Evolutionary conservation across 2,329 filamentous ascomycete species (phyloP), one percentile per base, ranked within the genome.

Genomic region (Xylariaceae sp.): DNA sequence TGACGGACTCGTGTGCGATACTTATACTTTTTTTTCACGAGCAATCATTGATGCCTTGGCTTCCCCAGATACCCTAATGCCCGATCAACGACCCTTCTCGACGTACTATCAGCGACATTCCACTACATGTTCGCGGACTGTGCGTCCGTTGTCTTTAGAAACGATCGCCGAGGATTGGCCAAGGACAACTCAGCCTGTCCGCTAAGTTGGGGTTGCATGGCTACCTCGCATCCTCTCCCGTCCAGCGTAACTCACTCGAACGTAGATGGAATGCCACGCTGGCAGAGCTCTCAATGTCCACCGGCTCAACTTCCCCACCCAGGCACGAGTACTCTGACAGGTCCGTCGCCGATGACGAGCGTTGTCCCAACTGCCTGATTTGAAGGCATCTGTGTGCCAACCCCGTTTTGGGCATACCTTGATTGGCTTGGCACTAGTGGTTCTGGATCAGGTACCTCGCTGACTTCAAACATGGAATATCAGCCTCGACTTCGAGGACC

Each of bases 221-320:
- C 51, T 53, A 60, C 50, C 53, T 52, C 48, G 44, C 55, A 51
- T 49, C 48, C 46, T 54, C 47, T 49, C 51, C 37, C 44, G 53
- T 54, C 52, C 52, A 54, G 52, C 50, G 52, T 51, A 43, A 49
- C n/a, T 50, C 49, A 41, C 44, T 55, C 48, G 47, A 52, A 53
- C 49, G 50, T 51, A 59, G 49, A 51, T 50, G 53, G 55, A 51
- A 54, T 61, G 60, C 60, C 60, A 62, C 60, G 60, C 61, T 57
- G 58, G 53, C 53, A 45, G 48, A 54, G 52, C 48, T 50, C 53
- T 51, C 53, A 56, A 48, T 49, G 49, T 50, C 54, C 51, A 52
- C 51, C 53, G 51, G 52, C 46, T 26, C 54, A 42, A 48, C 49
- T 37, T 53, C 58, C 58, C 55, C 58, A 57, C 58, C 57, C 53